Percentiles rank a stretch among this genome's conserved stretches.
Evolutionary conservation across 2,329 filamentous ascomycete species (phyloP).

Genomic region (Paraconiothyrium sp.): DNA sequence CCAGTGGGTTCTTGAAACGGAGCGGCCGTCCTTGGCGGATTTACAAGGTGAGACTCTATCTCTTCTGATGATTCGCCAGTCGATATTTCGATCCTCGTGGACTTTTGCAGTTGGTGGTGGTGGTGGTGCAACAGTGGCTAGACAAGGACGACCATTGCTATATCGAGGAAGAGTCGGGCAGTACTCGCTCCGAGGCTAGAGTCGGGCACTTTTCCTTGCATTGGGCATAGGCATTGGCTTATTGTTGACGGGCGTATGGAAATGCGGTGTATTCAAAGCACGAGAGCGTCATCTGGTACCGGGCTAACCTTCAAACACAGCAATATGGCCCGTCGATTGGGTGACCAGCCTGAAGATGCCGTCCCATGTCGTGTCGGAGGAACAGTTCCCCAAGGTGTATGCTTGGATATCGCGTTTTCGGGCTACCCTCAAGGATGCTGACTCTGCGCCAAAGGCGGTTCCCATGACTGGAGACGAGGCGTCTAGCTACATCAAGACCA

Average conservation of each 20-base stretch:
- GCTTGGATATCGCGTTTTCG: constrained; percentile 73
- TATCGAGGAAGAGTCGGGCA: constrained; percentile 8
- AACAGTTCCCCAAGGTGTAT: constrained; percentile 67
- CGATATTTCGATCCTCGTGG: background rate
- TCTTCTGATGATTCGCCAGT: constrained; percentile 1
- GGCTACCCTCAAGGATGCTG: constrained; percentile 56
- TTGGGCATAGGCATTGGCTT: background rate
- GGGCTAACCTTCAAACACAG: constrained; percentile 36
- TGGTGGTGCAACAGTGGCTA: constrained; percentile 7
- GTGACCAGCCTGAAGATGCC: constrained; percentile 65
- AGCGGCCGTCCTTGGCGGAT: constrained; percentile 66
- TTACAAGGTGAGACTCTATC: constrained; percentile 64
- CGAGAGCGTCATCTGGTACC: constrained; percentile 7
- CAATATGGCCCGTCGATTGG: constrained; percentile 74
- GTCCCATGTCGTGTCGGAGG: constrained; percentile 60
- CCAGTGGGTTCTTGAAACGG: constrained; percentile 67
- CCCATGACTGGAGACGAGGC: constrained; percentile 66
- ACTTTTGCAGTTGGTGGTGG: background rate
- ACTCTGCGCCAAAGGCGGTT: constrained; percentile 51
- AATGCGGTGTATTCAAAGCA: constrained; percentile 10
- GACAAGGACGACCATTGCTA: background rate
- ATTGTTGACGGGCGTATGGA: constrained; percentile 8
- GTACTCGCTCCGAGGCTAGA: background rate
- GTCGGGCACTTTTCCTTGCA: constrained; percentile 14
- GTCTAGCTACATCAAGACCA: constrained; percentile 53